Conservation (phyloP, 306 rosid species). For the Rosa chinensis region DNA sequence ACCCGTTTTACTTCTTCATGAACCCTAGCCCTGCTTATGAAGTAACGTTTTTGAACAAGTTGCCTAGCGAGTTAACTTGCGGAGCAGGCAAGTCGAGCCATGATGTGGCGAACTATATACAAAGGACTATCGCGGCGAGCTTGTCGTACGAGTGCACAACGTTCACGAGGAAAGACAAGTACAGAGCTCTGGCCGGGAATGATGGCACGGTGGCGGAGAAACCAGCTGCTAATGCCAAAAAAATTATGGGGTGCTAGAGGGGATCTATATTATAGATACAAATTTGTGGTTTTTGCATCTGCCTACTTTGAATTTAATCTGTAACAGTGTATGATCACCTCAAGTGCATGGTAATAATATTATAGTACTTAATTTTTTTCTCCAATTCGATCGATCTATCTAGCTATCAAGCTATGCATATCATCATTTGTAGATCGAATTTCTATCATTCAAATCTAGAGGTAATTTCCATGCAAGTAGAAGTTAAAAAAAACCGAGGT, state of each 20-base stretch:
- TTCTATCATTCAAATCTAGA: not conserved
- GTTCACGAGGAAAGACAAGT: conserved; percentile 76
- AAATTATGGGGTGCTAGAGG: conserved; percentile 56
- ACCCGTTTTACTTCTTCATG: conserved; percentile 87
- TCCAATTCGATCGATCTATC: not conserved
- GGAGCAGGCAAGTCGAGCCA: conserved; percentile 55
- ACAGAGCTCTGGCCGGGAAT: conserved; percentile 68
- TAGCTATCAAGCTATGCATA: not conserved
- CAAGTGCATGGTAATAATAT: not conserved
- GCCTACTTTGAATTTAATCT: not conserved
- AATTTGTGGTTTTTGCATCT: not conserved
- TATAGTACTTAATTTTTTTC: not conserved
- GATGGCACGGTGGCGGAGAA: conserved; percentile 57
- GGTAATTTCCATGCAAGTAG: no score
- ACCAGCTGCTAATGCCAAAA: conserved; percentile 24
- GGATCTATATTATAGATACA: not conserved
- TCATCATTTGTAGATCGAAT: not conserved
- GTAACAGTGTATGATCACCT: not conserved
- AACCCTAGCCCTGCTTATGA: conserved; percentile 80
- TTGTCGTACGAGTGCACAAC: conserved; percentile 68
- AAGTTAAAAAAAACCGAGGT: no score
- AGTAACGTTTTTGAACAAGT: conserved; percentile 61
- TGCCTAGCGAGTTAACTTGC: conserved; percentile 65
- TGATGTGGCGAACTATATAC: conserved; percentile 80
- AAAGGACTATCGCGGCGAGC: conserved; percentile 58